Base-by-base conservation (phyloP, 306 rosid genomes). In the Prunus kanzakura region DNA sequence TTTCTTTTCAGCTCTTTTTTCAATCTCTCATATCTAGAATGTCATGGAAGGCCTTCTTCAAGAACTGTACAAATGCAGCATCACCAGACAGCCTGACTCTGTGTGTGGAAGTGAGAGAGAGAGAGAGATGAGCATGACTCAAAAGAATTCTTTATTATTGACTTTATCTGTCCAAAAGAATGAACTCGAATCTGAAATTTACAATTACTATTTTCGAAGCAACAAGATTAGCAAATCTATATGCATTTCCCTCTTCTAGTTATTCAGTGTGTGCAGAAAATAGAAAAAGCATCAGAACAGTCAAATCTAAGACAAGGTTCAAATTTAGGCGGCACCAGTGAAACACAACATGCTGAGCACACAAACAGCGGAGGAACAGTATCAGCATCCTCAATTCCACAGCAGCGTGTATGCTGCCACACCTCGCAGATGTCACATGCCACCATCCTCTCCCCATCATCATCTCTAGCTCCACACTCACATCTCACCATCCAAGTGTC, bases 371-470 rank as follows among this genome's bases (percentile, higher is more conserved):
- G 96, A 4, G 94, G 92, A 47, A 91, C 91, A 0, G 84, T 72
- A 85, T 90, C 87, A 29, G 89, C 73, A 64, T 90, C 96, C 20
- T 88, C 91, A 18, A 90, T 87, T 29, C 97, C 89, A 77, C 84
- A 75, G 66, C 97, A 91, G 19, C 93, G 81, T 18, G 93, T 91
- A 80, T 91, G 95, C 82, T 90, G 93, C 98, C 98, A 93, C 29
- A 90, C 91, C 76, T 90, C 94, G 55, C 98, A 93, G 56, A 91
- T 87, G 68, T 91, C 97, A 43, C 98, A 93, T 10, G 92, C 86
- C 71, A 93, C 94, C 97, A 93, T 93, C 68, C 96, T 86, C 82
- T 93, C 97, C 4, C 98, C 98, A 57, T 91, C 97, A 69, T 93
- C 98, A 64, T 90, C 97, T 16, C 79, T 80, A 5, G 98, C 96